Evolutionary conservation across 768 basidiomycete species (phyloP), one percentile per base, ranked within the genome.

Genomic region (Trametes coccinea): DNA sequence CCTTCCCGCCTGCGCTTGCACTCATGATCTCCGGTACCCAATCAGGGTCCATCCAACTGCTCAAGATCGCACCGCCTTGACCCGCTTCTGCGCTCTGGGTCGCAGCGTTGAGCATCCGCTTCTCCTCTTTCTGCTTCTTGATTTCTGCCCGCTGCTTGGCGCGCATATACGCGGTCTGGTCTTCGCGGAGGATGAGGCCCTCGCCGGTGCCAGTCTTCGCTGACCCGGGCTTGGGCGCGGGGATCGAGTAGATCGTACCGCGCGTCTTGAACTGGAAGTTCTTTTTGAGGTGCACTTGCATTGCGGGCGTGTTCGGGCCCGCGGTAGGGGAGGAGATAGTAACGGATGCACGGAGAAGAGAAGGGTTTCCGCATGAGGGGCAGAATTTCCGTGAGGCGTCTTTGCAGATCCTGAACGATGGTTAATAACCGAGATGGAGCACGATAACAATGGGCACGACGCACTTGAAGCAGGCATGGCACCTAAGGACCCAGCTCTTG

Each of bases 381-480:
- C 97, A 99, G 79, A 99, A 99, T 68, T 93, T 92, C 73, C 93
- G 94, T 8, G 92, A 88, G 22, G 86, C 80, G 75, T 99, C 95
- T 78, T 95, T 97, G 79, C 95, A 98, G 66, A 97, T 86, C 74
- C 97, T 99, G 69, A 0, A 43, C 14, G 14, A 16, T 5, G 16
- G 9, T 7, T 17, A 9, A 9, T 49, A 6, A 43, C 22, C 22
- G 22, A 22, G 22, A n/a, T 27, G 54, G 11, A 47, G 6, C 27
- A n/a, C 22, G 22, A 22, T 22, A 22, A 22, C 22, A 22, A 22
- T 22, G 22, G 22, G 22, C 22, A 22, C 31, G 31, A 80, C 94
- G 75, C 70, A 98, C 97, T 98, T 98, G 84, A 95, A 99, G 75
- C 97, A 99, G 13, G 95, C 97, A 76, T 99, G 97, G 73, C 97